These are phyloP conservation scores for Rhizoclosmatium globosum DNA, from an alignment of 192 early-diverging fungal genomes.

Conservation along the genomic window DNA sequence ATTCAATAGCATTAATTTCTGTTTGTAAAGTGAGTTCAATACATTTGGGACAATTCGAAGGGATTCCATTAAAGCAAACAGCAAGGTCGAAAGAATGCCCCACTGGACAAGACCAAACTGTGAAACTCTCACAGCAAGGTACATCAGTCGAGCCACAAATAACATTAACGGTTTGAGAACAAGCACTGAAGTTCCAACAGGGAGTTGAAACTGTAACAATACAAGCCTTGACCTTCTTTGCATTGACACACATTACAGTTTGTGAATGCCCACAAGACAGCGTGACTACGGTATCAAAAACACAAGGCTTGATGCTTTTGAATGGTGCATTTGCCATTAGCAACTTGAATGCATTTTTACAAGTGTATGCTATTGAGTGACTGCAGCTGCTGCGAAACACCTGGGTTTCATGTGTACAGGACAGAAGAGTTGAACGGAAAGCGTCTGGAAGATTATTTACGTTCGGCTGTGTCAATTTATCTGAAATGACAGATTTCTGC, in stretches of 20 bases:
- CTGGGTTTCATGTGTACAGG: conserved; percentile 7
- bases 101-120: conserved; percentile 19
- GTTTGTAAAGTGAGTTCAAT: conserved; percentile 14
- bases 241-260: conserved; percentile 13
- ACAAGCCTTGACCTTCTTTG: conserved; percentile 5
- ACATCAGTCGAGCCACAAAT: conserved; percentile 18
- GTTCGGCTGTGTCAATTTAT: conserved; percentile 8
- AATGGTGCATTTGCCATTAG: background rate
- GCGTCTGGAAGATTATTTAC: background rate
- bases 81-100: conserved; percentile 31
- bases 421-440: background rate
- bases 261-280: conserved; percentile 34
- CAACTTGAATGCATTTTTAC: conserved; percentile 30
- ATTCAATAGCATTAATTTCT: background rate
- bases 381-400: conserved; percentile 4
- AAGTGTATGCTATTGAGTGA: background rate
- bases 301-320: conserved; percentile 17
- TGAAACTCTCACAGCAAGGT: conserved; percentile 27
- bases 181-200: conserved; percentile 36
- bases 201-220: background rate
- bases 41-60: conserved; percentile 36
- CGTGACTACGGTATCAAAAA: background rate
- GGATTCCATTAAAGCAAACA: conserved; percentile 32
- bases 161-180: conserved; percentile 9
- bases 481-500: conserved; percentile 11